Evolutionary conservation across 2,329 filamentous ascomycete species (phyloP).

Genomic region (Fusarium abutilonis): DNA sequence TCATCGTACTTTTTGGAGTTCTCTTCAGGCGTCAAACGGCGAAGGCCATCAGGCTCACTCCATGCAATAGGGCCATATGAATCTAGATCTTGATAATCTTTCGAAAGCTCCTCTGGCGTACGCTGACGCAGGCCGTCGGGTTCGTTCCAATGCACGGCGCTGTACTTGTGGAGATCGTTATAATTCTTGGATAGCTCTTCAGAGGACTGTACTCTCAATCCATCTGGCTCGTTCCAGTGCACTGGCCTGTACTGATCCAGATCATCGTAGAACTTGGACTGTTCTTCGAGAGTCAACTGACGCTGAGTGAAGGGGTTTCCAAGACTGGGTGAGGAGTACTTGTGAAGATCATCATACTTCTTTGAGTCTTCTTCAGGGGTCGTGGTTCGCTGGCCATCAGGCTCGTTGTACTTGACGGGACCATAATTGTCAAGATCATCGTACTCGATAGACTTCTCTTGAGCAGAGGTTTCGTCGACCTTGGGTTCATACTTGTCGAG

Average conservation of each 20-base stretch:
- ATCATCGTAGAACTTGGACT: slow-evolving; percentile 53
- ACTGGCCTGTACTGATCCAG: slow-evolving; percentile 52
- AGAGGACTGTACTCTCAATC: slow-evolving; percentile 42
- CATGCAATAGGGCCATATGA: slow-evolving; percentile 51
- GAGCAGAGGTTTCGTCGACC: slow-evolving; percentile 43
- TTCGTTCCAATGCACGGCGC: slow-evolving; percentile 46
- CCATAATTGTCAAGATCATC: slow-evolving; percentile 53
- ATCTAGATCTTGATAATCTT: slow-evolving; percentile 54
- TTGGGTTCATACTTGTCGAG: slow-evolving; percentile 52
- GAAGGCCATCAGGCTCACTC: slow-evolving; percentile 48
- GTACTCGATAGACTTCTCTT: slow-evolving; percentile 47
- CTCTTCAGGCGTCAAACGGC: slow-evolving; percentile 44
- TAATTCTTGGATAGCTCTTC: slow-evolving; percentile 52
- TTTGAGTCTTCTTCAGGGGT: slow-evolving; percentile 45
- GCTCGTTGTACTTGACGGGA: slow-evolving; percentile 48
- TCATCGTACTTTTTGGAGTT: slow-evolving; percentile 49
- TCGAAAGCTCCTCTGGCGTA: slow-evolving; percentile 50
- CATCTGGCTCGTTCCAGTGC: slow-evolving; percentile 51
- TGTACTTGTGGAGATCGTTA: slow-evolving; percentile 50
- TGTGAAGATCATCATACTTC: slow-evolving; percentile 52
- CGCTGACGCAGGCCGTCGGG: slow-evolving; percentile 46
- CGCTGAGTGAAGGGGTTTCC: slow-evolving; percentile 45
- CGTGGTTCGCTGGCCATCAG: slow-evolving; percentile 35
- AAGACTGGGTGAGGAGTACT: slow-evolving; percentile 47
- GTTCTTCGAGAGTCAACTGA: slow-evolving; percentile 48